Percentiles rank a stretch among this genome's conserved stretches.
Conservation (phyloP, 148 eudicot genomes). For the Rhododendron vialii region DNA sequence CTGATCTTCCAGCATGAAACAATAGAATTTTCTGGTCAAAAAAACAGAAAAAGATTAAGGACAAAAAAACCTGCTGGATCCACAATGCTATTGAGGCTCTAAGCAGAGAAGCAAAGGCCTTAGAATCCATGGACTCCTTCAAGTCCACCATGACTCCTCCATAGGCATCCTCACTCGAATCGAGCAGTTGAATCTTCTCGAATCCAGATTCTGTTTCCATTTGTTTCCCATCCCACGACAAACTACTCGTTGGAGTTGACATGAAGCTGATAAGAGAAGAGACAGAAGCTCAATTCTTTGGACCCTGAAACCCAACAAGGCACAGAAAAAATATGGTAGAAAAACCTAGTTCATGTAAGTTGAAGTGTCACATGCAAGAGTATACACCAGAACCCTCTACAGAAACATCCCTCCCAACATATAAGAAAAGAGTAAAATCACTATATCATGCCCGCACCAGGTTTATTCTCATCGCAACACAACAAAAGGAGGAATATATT, state of each 20-base stretch:
- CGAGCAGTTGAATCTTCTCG: constrained; percentile 16
- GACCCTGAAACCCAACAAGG: neutral
- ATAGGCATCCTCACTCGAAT: constrained; percentile 32
- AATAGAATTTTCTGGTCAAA: neutral
- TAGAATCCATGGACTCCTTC: constrained; percentile 35
- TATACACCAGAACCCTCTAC: neutral
- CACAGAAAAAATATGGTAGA: neutral
- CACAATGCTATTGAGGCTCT: constrained; percentile 51
- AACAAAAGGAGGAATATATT: neutral
- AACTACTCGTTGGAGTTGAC: neutral
- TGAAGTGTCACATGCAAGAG: neutral
- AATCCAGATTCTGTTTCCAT: neutral
- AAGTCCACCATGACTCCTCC: constrained; percentile 53
- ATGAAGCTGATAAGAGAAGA: neutral
- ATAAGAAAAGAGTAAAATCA: neutral
- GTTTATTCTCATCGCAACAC: neutral
- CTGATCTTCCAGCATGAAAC: too few relatives aligned
- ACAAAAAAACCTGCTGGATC: constrained; percentile 38
- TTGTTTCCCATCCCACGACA: neutral
- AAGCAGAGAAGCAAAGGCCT: constrained; percentile 35
- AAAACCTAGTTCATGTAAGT: neutral
- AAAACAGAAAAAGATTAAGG: neutral
- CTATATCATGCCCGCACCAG: neutral
- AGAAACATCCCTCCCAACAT: neutral
- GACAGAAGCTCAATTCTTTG: neutral